Conservation (phyloP, 495 filamentous ascomycete species). For the Penicillium pulvis region DNA sequence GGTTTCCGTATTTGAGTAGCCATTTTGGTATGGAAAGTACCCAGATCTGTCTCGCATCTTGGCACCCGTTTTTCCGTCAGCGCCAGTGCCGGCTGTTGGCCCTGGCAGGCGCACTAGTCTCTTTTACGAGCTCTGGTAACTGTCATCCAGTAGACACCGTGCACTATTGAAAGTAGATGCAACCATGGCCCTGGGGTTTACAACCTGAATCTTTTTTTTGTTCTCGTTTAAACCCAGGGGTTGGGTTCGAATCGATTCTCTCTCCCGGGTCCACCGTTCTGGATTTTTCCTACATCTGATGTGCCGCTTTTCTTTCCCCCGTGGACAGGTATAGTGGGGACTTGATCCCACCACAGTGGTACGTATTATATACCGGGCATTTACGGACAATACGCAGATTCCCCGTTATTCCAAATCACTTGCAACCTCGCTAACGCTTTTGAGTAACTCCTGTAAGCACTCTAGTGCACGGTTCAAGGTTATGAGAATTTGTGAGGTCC, state of each 20-base stretch:
- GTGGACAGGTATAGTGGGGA: neutral
- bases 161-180: neutral
- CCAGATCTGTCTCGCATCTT: neutral
- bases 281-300: neutral
- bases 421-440: slow-evolving; percentile 1
- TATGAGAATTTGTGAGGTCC: neutral
- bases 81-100: slow-evolving; percentile 15
- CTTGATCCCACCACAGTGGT: neutral
- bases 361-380: neutral
- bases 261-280: slow-evolving; percentile 8
- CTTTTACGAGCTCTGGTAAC: too few relatives aligned
- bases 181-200: neutral
- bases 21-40: neutral
- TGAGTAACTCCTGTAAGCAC: neutral
- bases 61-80: slow-evolving; percentile 4
- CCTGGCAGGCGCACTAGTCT: slow-evolving; percentile 12
- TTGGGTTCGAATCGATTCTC: slow-evolving; percentile 2
- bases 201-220: neutral
- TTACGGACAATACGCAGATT: neutral
- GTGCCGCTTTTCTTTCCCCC: neutral
- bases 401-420: slow-evolving; percentile 1
- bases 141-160: neutral
- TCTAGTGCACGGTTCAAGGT: neutral
- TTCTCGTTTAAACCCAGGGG: neutral
- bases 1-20: neutral